phyloP scores from a whole-genome alignment of 139 green algal genomes.

The Deuterostichococcus epilithicus region DNA sequence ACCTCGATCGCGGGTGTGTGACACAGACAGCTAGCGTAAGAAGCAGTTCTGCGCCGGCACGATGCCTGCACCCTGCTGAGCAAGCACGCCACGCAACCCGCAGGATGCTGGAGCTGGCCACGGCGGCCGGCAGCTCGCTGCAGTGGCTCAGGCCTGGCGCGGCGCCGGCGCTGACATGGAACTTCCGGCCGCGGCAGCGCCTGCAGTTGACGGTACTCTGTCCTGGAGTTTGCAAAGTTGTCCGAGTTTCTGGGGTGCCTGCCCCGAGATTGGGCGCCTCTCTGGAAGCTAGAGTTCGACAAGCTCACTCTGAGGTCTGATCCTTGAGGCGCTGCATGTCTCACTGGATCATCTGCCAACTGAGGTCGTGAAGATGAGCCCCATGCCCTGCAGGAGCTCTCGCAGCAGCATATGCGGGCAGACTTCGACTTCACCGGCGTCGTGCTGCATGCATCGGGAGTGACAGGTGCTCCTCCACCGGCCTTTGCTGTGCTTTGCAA shows the following conservation, averaged over 20 bases:
- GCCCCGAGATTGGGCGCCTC: not conserved
- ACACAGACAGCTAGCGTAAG: no score
- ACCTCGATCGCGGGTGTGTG: no score
- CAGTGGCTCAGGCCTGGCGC: no score
- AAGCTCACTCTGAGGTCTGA: not conserved
- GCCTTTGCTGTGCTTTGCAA: not conserved
- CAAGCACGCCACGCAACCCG: no score
- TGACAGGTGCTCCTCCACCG: not conserved
- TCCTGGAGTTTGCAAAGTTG: no score
- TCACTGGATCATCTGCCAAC: not conserved
- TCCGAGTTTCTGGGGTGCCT: not conserved
- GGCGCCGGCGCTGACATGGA: not conserved
- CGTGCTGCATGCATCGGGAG: not conserved
- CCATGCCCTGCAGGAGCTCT: not conserved
- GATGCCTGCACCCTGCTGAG: no score
- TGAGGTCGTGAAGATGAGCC: no score
- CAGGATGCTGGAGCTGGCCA: not conserved
- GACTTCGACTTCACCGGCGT: slow-evolving; percentile 6
- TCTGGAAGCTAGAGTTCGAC: not conserved
- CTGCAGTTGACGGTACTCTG: not conserved
- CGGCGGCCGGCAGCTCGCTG: not conserved
- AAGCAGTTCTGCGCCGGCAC: no score
- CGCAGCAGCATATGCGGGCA: not conserved
- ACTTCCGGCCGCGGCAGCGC: not conserved
- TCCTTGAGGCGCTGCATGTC: not conserved